Conservation (phyloP, 1,284 basidiomycete species). For the Takashimella koratensis region DNA sequence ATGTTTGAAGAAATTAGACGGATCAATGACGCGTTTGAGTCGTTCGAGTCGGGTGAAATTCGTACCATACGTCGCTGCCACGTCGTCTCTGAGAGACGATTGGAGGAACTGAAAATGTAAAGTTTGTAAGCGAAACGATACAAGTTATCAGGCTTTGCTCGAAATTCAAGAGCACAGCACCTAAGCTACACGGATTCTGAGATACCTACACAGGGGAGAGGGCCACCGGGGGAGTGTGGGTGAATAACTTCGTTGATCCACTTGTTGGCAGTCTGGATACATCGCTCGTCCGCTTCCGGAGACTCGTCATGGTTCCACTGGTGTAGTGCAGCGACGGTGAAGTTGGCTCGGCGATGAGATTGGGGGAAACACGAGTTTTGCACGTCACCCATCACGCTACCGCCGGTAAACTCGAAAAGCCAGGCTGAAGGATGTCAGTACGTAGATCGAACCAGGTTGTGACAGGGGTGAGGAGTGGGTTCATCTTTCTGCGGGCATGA, state of each 20-base stretch:
- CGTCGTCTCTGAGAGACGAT: slow-evolving; percentile 25
- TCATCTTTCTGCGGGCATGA: no score
- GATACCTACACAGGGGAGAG: slow-evolving; percentile 69
- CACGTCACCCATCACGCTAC: slow-evolving; percentile 68
- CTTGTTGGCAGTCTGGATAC: slow-evolving; percentile 74
- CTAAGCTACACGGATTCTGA: no score
- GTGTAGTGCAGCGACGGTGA: slow-evolving; percentile 82
- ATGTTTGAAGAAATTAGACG: slow-evolving; percentile 65
- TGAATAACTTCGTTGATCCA: slow-evolving; percentile 72
- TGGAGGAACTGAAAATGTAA: slow-evolving; percentile 61
- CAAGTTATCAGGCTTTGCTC: slow-evolving; percentile 3
- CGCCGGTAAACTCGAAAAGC: slow-evolving; percentile 80
- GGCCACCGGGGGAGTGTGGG: slow-evolving; percentile 67
- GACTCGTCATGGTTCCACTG: slow-evolving; percentile 75
- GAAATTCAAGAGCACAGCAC: no score
- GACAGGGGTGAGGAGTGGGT: no score
- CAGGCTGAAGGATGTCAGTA: slow-evolving; percentile 58
- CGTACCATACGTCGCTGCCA: slow-evolving; percentile 59
- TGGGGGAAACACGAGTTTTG: slow-evolving; percentile 69
- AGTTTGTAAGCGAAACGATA: slow-evolving; percentile 3
- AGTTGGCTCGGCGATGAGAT: slow-evolving; percentile 69
- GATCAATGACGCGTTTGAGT: slow-evolving; percentile 72
- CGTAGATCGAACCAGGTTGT: no score
- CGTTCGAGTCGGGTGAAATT: slow-evolving; percentile 66
- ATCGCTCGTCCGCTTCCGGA: slow-evolving; percentile 65